Evolutionary conservation across 108 stramenopile species (phyloP).

Genomic region (Cylindrotheca fusiformis): DNA sequence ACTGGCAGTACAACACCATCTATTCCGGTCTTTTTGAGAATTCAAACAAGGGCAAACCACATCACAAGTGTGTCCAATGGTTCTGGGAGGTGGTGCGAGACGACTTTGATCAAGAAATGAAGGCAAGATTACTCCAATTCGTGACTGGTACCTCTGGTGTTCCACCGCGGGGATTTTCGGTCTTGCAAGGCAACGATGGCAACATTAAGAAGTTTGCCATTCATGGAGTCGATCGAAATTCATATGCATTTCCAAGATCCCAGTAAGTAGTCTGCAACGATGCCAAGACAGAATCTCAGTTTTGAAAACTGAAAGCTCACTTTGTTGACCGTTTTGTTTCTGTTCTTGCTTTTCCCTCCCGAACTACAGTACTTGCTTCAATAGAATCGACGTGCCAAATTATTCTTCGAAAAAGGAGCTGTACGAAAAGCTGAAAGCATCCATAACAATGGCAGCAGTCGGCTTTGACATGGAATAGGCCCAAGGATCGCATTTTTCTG

Average conservation of each 20-base stretch:
- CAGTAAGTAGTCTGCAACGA: slow-evolving; percentile 40
- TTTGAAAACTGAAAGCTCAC: slow-evolving; percentile 1
- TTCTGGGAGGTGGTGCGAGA: slow-evolving; percentile 94
- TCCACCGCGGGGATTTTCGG: slow-evolving; percentile 92
- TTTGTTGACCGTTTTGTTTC: background rate
- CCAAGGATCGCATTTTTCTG: too few species aligned
- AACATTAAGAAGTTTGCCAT: slow-evolving; percentile 94
- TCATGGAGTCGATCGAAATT: slow-evolving; percentile 67
- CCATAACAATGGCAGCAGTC: slow-evolving; percentile 73
- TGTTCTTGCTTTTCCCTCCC: too few species aligned
- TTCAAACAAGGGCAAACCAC: slow-evolving; percentile 24
- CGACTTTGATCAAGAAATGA: slow-evolving; percentile 91
- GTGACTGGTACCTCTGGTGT: slow-evolving; percentile 95
- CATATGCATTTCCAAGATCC: slow-evolving; percentile 81
- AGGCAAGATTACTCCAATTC: slow-evolving; percentile 94
- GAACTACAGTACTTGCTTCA: slow-evolving; percentile 90
- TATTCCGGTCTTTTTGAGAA: slow-evolving; percentile 79
- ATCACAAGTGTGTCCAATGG: slow-evolving; percentile 78
- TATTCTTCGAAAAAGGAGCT: slow-evolving; percentile 74
- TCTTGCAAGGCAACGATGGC: slow-evolving; percentile 94
- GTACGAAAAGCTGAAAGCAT: slow-evolving; percentile 66
- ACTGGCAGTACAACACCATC: slow-evolving; percentile 87
- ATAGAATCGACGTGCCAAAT: slow-evolving; percentile 90
- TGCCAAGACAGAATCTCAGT: background rate
- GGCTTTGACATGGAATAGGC: slow-evolving; percentile 87